Conservation (phyloP, 2,329 filamentous ascomycete genomes). For the Neoarthrinium moseri region DNA sequence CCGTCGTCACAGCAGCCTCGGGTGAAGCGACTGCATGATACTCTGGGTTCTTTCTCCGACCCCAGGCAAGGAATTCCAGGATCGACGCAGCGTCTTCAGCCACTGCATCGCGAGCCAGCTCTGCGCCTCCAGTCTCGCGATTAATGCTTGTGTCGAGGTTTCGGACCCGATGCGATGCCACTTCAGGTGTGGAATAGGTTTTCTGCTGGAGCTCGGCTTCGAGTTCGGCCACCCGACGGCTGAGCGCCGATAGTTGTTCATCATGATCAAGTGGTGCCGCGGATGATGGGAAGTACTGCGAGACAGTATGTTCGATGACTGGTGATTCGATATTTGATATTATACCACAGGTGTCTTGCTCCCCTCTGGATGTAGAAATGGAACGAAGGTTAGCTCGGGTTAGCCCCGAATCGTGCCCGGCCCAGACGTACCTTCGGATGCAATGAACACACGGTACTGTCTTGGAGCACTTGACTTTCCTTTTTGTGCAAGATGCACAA, state of each 20-base stretch:
- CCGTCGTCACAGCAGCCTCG: constrained; percentile 6
- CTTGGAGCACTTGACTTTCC: constrained; percentile 39
- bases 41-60: constrained; percentile 39
- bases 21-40: constrained; percentile 19
- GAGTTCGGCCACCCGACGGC: constrained; percentile 15
- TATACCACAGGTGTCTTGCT: constrained; percentile 12
- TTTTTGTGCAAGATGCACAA: constrained; percentile 27
- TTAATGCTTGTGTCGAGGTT: constrained; percentile 9
- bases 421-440: constrained; percentile 24
- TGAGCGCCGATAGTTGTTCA: not conserved
- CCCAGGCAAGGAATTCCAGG: constrained; percentile 48
- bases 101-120: constrained; percentile 23
- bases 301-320: too few species aligned
- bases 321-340: too few species aligned
- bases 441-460: constrained; percentile 38
- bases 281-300: not conserved
- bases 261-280: not conserved
- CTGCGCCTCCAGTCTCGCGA: constrained; percentile 2
- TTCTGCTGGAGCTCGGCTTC: constrained; percentile 11
- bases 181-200: not conserved
- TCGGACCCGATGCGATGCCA: not conserved
- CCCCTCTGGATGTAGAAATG: constrained; percentile 19
- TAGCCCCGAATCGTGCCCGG: constrained; percentile 9
- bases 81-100: constrained; percentile 42
- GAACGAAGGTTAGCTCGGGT: constrained; percentile 11